Base-by-base conservation (phyloP, 257 asterid species). In the Jacaranda mimosifolia region DNA sequence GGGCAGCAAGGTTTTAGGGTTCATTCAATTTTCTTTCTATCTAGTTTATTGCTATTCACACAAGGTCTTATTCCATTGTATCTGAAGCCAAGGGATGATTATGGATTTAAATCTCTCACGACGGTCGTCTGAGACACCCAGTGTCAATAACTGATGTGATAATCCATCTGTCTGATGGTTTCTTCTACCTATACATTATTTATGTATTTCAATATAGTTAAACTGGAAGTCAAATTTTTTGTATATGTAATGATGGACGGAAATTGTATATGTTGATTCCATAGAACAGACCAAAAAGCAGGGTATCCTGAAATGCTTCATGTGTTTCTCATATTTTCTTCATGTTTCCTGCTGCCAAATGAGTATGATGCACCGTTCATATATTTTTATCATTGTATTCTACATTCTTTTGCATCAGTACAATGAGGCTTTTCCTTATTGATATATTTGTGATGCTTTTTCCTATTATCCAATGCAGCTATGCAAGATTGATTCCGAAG, bases 401-500 rank as follows among this genome's bases (percentile, higher is more conserved):
- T 66, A 10, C 19, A 18, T 32, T 7, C 35, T 36, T 26, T 38
- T 2, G 14, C 21, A 32, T 64, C 36, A 38, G 3, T 43, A 51
- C 13, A 4, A 9, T 6, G 4, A 26, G 4, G 42, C 9, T 21
- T 6, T n/a, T 36, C 38, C 26, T 13, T 52, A 52, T 64, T n/a
- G 15, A 46, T 39, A 13, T 17, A 36, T 73, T 14, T 4, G 17
- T 17, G 9, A 0, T 59, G 19, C 49, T 73, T 13, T 51, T 17
- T 36, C 1, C 51, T 72, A 0, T 79, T 14, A 7, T 13, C 7
- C 60, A 5, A 26, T 77, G 49, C 90, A 91, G 97, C 83, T 90
- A 7, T 88, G 98, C 79, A 88, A 90, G 87, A 91, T 93, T 3
- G 96, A 93, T 63, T 83, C 94, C 1, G 98, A 87, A 79, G 97